phyloP scores from a whole-genome alignment of 129 eudicot genomes.

The Calendula officinalis region DNA sequence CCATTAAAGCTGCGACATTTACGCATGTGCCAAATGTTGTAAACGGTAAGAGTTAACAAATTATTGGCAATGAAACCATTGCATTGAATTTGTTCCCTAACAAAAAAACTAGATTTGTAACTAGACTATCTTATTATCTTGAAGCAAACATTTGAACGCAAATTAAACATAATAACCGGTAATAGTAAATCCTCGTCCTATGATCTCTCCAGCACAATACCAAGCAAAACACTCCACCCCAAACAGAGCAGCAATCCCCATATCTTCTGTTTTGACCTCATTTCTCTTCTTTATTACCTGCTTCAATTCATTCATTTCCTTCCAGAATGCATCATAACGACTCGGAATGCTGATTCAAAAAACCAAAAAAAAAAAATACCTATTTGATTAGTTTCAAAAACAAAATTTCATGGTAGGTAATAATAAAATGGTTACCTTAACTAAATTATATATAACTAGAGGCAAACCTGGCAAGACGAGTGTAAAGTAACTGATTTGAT shows the following conservation, averaged over 20 bases:
- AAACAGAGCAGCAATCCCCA: slow-evolving; percentile 53
- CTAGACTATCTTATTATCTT: too few relatives aligned
- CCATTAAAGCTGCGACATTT: too few relatives aligned
- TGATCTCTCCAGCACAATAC: slow-evolving; percentile 64
- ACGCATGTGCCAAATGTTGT: too few relatives aligned
- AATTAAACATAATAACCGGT: slow-evolving; percentile 33
- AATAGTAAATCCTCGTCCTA: slow-evolving; percentile 60
- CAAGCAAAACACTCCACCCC: slow-evolving; percentile 65
- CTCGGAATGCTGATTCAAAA: slow-evolving; percentile 27
- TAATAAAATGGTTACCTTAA: too few relatives aligned
- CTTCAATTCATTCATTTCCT: slow-evolving; percentile 58
- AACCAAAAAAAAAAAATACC: neutral
- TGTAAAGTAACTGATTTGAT: slow-evolving; percentile 40
- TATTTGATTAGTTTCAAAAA: too few relatives aligned
- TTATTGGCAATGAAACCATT: too few relatives aligned
- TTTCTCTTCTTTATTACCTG: slow-evolving; percentile 47
- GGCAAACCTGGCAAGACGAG: slow-evolving; percentile 44
- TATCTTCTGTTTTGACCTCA: slow-evolving; percentile 54
- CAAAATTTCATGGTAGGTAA: neutral
- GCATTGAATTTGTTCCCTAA: too few relatives aligned
- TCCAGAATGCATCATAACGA: slow-evolving; percentile 57
- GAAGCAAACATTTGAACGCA: neutral
- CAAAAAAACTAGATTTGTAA: too few relatives aligned
- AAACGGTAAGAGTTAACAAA: too few relatives aligned
- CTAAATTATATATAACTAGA: too few relatives aligned